Conservation (phyloP, 2,329 filamentous ascomycete species). For the Annulohypoxylon truncatum region DNA sequence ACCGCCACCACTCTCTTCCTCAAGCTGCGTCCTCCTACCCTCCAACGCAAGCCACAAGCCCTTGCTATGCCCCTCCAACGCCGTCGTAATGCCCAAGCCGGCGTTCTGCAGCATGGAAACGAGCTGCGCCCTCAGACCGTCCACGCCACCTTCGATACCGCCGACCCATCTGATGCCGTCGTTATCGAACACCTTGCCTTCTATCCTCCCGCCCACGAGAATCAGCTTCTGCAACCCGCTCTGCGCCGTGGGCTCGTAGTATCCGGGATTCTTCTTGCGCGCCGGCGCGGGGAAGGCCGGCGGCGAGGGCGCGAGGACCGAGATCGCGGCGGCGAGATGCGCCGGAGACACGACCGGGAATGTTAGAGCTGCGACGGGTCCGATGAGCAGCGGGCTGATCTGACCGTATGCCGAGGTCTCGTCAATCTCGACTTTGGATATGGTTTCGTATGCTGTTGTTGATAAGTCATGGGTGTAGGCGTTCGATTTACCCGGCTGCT, state of each 20-base stretch:
- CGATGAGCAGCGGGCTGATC: conserved; percentile 81
- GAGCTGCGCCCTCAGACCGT: conserved; percentile 83
- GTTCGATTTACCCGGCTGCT: conserved; percentile 52
- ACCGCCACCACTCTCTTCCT: conserved; percentile 69
- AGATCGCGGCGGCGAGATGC: conserved; percentile 84
- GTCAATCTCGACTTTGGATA: conserved; percentile 51
- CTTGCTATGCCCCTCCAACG: conserved; percentile 83
- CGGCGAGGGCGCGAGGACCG: conserved; percentile 77
- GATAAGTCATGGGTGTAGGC: conserved; percentile 66
- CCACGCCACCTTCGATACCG: conserved; percentile 82
- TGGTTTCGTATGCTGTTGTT: conserved; percentile 61
- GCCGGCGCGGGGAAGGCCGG: conserved; percentile 82
- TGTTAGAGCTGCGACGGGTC: conserved; percentile 82
- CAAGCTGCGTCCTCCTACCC: conserved; percentile 81
- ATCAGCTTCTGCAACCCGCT: conserved; percentile 86
- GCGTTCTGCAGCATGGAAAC: conserved; percentile 83
- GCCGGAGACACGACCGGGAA: conserved; percentile 86
- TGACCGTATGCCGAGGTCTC: conserved; percentile 61
- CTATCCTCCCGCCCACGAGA: conserved; percentile 86
- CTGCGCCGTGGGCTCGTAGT: conserved; percentile 83
- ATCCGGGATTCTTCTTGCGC: conserved; percentile 80
- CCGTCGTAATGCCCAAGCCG: conserved; percentile 79
- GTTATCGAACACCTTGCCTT: conserved; percentile 84
- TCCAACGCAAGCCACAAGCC: conserved; percentile 91
- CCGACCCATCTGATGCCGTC: conserved; percentile 74